Base-by-base conservation (phyloP, 805 yeast genomes). In the Isabelozyma gotoi region DNA sequence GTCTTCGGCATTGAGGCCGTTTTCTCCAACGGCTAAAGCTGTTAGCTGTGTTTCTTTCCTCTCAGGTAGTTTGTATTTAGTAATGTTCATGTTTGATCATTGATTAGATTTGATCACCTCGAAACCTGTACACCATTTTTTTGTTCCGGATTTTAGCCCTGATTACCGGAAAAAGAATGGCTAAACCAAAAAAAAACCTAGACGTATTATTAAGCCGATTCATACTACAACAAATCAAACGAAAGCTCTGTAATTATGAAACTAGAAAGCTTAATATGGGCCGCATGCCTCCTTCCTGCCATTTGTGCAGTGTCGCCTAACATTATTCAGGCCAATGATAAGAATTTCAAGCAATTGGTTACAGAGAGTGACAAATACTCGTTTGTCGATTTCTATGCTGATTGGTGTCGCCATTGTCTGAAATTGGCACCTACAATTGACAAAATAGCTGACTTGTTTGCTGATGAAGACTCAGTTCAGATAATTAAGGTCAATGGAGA, bases 341-440 rank as follows among this genome's bases (percentile, higher is more conserved):
- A 65, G 29, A 77, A 69, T 48, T 83, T 83, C 56, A 77, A 80
- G 41, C 77, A 74, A 14, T 61, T 79, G 34, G 85, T 81, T 14
- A 64, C 76, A 42, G 76, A 80, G 37, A 76, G 85, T 5, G 82
- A 78, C 27, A 71, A 68, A 45, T 69, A 58, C 48, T 62, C 69
- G 4, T 57, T 78, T 60, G 68, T 74, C 51, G 65, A 73, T 57
- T 76, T 77, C 51, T 82, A 76, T 53, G 87, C 90, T 7, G 81
- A 78, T 41, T 84, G 90, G 90, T 84, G 90, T 60, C 67, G 81
- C 31, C 88, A 84, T 59, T 84, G 90, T 57, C 78, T 77, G 57
- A 69, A 67, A 31, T 57, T 84, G 54, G 71, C 68, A 58, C 88
- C 88, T 5, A 66, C 71, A 2, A 73, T 71, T 53, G 70, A 57